Evolutionary conservation across 768 basidiomycete species (phyloP), one percentile per base, ranked within the genome.

Genomic region (Tylopilus intermedius): DNA sequence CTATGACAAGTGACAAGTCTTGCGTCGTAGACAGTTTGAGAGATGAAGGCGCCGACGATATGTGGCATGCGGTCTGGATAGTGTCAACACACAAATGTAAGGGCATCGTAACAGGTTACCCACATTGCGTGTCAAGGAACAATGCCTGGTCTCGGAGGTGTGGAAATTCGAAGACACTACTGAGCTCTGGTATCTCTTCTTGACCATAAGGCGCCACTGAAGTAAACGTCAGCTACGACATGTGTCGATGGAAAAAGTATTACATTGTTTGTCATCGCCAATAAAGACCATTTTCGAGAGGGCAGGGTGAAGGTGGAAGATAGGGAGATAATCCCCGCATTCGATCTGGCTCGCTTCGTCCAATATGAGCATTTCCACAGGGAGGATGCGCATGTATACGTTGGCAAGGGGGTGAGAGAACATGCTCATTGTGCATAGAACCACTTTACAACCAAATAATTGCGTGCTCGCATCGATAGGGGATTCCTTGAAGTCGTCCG

Each of bases 201-300:
- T 86, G 79, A 8, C 88, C 89, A 78, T 75, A 80, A 3, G 90
- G 90, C 47, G 89, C 84, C 58, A 92, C 89, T 91, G 50, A 33
- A 14, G 15, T 26, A 32, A 11, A 27, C 2, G 39, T 58, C 50
- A 53, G 57, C 38, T 33, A 45, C 21, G n/a, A 21, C 5, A 41
- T 2, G 2, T 9, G n/a, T 4, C 6, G 29, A 47, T 4, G 35
- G 30, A 41, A n/a, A 40, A 11, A 37, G 21, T 56, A 2, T 51
- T 26, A 74, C 74, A 38, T 60, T 75, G 74, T 55, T 65, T 71
- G 42, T 70, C 58, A 40, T 75, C 75, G 8, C 74, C 74, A 18
- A 75, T 63, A 30, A 75, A 71, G 41, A 75, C 71, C 6, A 74
- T 47, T 48, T 71, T 74, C 27, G 54, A 56, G 9, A 76, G 53